Percentiles rank a stretch among this genome's conserved stretches.
Evolutionary conservation across 148 eudicot species (phyloP).

Genomic region (Talinum fruticosum): DNA sequence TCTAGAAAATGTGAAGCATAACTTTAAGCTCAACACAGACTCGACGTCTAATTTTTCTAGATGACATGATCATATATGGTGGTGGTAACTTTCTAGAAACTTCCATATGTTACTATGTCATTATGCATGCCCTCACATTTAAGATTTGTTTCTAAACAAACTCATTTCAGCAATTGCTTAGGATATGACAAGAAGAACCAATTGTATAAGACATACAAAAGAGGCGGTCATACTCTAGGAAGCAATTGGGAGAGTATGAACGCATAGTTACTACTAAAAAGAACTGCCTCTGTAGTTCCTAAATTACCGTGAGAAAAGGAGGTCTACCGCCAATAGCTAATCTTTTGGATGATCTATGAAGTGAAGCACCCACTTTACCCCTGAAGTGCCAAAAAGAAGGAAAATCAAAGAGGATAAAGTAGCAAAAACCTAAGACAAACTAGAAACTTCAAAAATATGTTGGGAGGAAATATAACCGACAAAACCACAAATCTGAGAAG

Average conservation of each 20-base stretch:
- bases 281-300: background rate
- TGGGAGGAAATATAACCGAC: slow-evolving; percentile 4
- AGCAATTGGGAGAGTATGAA: background rate
- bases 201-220: background rate
- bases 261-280: background rate
- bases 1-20: too few species aligned
- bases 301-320: slow-evolving; percentile 62
- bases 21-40: background rate
- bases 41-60: background rate
- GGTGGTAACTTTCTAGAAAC: background rate
- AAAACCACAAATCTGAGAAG: background rate
- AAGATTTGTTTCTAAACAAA: background rate
- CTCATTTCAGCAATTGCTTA: background rate
- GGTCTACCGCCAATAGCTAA: slow-evolving; percentile 64
- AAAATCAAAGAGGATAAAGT: background rate
- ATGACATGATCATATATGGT: background rate
- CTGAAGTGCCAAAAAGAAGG: slow-evolving; percentile 28
- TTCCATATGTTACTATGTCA: background rate
- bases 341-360: slow-evolving; percentile 48
- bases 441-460: background rate
- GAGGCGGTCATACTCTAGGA: background rate
- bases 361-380: slow-evolving; percentile 78
- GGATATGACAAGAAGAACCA: background rate
- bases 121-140: background rate
- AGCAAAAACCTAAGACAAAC: background rate